A percentile compares a stretch with the other conserved stretches of the same genome.
Conservation (phyloP, 257 asterid species). For the Ocimum tenuiflorum region DNA sequence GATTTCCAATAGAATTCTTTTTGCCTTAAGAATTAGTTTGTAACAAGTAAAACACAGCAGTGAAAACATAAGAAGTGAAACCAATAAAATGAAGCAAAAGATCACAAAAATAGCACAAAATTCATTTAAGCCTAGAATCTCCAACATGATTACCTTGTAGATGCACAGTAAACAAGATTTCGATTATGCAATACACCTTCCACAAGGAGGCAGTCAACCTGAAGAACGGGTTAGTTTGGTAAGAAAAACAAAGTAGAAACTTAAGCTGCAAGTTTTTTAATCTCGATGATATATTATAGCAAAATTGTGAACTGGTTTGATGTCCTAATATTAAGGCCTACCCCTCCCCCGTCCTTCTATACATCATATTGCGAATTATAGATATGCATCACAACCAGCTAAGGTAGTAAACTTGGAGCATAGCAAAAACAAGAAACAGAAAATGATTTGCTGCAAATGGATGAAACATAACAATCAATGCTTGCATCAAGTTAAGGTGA, state of each 20-base stretch:
- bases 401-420: neutral
- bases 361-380: neutral
- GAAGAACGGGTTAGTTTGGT: conserved; percentile 17
- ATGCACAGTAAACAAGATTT: conserved; percentile 92
- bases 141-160: conserved; percentile 62
- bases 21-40: neutral
- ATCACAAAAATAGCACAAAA: neutral
- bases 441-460: neutral
- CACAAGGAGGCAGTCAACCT: conserved; percentile 98
- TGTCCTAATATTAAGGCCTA: neutral
- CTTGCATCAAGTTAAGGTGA: neutral
- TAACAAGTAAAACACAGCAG: neutral
- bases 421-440: neutral
- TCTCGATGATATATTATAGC: conserved; percentile 7
- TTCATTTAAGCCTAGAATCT: neutral
- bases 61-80: neutral
- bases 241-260: neutral
- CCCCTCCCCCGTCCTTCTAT: neutral
- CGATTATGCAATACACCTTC: conserved; percentile 89
- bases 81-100: neutral
- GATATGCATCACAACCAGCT: neutral
- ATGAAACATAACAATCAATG: neutral
- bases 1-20: neutral
- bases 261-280: conserved; percentile 12
- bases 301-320: neutral